Base-by-base conservation (phyloP, 768 basidiomycete species). In the Podaxis sp. region DNA sequence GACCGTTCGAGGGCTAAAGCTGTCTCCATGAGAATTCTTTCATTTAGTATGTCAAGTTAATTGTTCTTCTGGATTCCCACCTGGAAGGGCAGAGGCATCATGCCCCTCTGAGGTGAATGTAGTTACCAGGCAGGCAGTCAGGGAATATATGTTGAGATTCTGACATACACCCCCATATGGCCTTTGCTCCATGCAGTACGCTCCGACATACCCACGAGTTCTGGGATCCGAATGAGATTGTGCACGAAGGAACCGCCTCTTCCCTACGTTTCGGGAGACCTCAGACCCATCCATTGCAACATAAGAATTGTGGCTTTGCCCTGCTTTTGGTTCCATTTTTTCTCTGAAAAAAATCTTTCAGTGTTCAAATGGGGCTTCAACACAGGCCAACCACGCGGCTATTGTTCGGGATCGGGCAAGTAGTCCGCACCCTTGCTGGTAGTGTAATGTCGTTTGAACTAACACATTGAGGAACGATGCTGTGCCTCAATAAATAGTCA, bases 131-230 rank as follows among this genome's bases (percentile, higher is more conserved):
- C 48, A 46, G 36, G 44, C 36, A 48, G 59, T 36, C 15, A 52
- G 33, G 58, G 59, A 52, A 48, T 49, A 51, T 51, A 36, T 22
- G 19, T 19, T 22, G 54, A 22, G n/a, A 39, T 54, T 56, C 36
- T 56, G 54, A 40, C 39, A 56, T 56, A 39, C 7, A n/a, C 19
- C 19, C 44, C 19, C 36, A 56, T 58, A 46, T 48, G 57, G 39
- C n/a, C 59, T 12, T 52, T 17, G 42, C 26, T 24, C 24, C 5
- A 26, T 33, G n/a, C 8, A 33, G 33, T 9, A 3, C 7, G 33
- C 26, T 40, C 40, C 57, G 57, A 6, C 22, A 17, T 52, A 60
- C 49, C 59, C 49, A 60, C 59, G 24, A 28, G 38, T 26, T 40
- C 33, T 30, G 39, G 22, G 15, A 38, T 52, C 59, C 22, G 38